Evolutionary conservation across 1,284 basidiomycete genomes (phyloP).

Genomic region (Anthracocystis panici-leucophaei): DNA sequence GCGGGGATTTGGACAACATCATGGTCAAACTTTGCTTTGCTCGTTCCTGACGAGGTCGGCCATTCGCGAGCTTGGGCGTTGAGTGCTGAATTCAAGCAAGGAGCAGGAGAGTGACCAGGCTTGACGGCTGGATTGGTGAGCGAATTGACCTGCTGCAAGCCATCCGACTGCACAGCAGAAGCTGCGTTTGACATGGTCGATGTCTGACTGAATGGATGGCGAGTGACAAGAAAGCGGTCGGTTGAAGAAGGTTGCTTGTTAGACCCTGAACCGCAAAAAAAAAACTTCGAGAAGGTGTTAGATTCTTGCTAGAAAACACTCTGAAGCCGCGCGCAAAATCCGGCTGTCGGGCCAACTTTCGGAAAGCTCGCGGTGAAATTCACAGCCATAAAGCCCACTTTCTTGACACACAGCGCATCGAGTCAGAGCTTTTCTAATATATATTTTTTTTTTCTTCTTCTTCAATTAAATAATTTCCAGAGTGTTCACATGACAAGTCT

Average conservation of each 20-base stretch:
- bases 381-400: background rate
- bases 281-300: background rate
- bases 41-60: background rate
- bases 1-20: slow-evolving; percentile 13
- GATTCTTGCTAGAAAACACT: background rate
- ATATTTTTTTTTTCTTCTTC: background rate
- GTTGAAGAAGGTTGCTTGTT: background rate
- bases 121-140: background rate
- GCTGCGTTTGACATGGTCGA: slow-evolving; percentile 3
- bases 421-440: slow-evolving; percentile 17
- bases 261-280: slow-evolving; percentile 2
- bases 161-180: background rate
- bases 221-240: background rate
- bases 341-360: slow-evolving; percentile 23
- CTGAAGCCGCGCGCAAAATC: background rate
- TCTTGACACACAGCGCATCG: slow-evolving; percentile 6
- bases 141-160: slow-evolving; percentile 5
- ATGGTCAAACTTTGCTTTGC: background rate
- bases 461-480: background rate
- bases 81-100: slow-evolving; percentile 6
- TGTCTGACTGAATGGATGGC: background rate
- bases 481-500: slow-evolving; percentile 21
- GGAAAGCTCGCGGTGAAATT: background rate
- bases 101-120: slow-evolving; percentile 1
- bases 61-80: slow-evolving; percentile 16